phyloP scores from a whole-genome alignment of 1,139 yeast genomes.

The Chernovozyma sophiae-reginae region DNA sequence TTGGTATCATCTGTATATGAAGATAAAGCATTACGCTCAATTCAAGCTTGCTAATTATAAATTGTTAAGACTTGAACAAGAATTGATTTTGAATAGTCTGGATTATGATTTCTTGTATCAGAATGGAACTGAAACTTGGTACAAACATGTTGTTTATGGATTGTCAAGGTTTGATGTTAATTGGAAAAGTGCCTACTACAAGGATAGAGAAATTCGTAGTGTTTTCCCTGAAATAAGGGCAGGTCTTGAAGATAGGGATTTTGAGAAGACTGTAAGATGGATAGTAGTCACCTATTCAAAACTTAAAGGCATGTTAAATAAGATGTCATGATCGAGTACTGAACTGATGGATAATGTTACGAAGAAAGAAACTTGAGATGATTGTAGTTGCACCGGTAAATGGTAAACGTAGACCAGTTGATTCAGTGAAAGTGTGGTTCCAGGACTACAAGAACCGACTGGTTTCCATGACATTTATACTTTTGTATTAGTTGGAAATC shows the following conservation, averaged over 20 bases:
- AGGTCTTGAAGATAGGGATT: conserved; percentile 21
- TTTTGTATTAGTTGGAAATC: no score
- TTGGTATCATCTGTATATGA: conserved; percentile 60
- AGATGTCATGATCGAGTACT: conserved; percentile 8
- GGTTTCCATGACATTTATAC: no score
- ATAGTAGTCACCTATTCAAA: conserved; percentile 28
- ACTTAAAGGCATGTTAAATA: conserved; percentile 12
- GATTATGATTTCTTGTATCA: conserved; percentile 20
- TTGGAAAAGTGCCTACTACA: conserved; percentile 7
- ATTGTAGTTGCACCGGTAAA: no score
- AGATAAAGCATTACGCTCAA: conserved; percentile 54
- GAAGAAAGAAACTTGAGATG: no score
- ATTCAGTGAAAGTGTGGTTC: no score
- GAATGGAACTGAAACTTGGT: conserved; percentile 13
- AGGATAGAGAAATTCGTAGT: conserved; percentile 12
- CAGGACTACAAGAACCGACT: no score
- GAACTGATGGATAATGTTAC: not conserved
- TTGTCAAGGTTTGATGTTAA: conserved; percentile 13
- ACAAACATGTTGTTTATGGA: conserved; percentile 24
- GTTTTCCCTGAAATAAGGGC: conserved; percentile 24
- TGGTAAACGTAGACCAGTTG: no score
- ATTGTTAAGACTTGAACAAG: conserved; percentile 46
- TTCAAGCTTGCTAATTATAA: conserved; percentile 53
- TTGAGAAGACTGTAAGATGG: conserved; percentile 26
- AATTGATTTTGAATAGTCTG: conserved; percentile 19